These are phyloP conservation scores for Prunus mume DNA, from an alignment of 306 rosid species.

Conservation along the genomic window DNA sequence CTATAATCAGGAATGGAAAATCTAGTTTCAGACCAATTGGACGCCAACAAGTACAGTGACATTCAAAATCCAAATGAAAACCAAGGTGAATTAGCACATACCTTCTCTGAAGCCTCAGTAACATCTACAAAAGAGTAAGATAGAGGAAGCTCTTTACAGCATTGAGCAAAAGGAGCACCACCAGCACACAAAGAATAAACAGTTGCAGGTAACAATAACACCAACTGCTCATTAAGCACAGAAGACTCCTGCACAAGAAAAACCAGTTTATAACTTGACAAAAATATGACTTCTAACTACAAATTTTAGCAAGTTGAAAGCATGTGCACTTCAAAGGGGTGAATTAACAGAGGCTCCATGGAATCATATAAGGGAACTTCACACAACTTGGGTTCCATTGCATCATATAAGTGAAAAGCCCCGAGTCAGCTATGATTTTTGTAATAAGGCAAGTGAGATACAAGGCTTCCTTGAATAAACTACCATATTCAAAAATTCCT, in stretches of 20 bases:
- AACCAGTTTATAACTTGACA: not conserved
- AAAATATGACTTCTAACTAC: not conserved
- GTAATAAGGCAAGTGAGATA: not conserved
- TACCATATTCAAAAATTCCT: not conserved
- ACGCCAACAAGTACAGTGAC: constrained; percentile 8
- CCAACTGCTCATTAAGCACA: constrained; percentile 46
- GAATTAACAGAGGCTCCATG: not conserved
- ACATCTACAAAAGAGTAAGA: constrained; percentile 38
- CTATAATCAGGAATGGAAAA: constrained; percentile 38
- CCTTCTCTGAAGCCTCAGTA: constrained; percentile 48
- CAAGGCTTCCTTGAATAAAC: not conserved
- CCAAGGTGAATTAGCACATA: constrained; percentile 26
- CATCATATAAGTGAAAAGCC: not conserved
- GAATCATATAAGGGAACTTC: not conserved
- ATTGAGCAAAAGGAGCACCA: constrained; percentile 49
- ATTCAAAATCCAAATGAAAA: constrained; percentile 12
- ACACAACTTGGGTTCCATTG: not conserved
- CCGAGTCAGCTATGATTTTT: not conserved
- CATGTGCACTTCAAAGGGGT: not conserved
- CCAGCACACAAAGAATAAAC: constrained; percentile 80
- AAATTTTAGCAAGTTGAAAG: not conserved
- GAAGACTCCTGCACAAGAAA: constrained; percentile 52
- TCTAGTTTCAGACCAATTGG: constrained; percentile 21
- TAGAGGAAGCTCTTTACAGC: constrained; percentile 36
- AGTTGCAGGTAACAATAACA: constrained; percentile 70